Evolutionary conservation across 2,329 filamentous ascomycete genomes (phyloP).

Genomic region (Pezicula carpinea): DNA sequence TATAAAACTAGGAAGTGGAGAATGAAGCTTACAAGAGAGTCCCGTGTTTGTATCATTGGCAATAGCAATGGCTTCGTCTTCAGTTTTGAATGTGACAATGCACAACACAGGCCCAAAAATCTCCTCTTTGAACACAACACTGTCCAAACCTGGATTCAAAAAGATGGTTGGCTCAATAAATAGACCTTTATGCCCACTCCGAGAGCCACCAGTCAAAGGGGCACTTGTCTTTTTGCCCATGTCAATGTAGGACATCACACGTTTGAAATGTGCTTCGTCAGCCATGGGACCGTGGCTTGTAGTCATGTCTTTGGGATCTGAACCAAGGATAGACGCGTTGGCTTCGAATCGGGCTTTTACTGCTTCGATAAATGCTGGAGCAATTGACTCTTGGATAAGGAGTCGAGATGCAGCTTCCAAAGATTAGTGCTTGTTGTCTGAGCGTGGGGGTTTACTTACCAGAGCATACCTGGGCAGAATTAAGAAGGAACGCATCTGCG

Average conservation of each 20-base stretch:
- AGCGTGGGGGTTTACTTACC: background rate
- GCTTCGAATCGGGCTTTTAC: constrained; percentile 8
- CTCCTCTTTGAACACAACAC: constrained; percentile 66
- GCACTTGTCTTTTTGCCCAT: constrained; percentile 57
- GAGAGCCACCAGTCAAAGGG: constrained; percentile 56
- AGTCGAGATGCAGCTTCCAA: constrained; percentile 59
- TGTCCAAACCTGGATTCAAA: constrained; percentile 58
- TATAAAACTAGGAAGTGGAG: background rate
- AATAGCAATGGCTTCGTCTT: constrained; percentile 54
- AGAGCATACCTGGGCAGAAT: constrained; percentile 70
- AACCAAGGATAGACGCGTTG: background rate
- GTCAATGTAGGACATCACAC: constrained; percentile 60
- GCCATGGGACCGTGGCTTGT: constrained; percentile 56
- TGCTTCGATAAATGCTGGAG: constrained; percentile 52
- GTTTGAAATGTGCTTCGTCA: constrained; percentile 55
- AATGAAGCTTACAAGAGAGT: constrained; percentile 39
- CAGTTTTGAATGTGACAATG: constrained; percentile 61
- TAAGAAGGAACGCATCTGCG: constrained; percentile 53
- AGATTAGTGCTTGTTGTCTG: background rate
- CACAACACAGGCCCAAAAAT: constrained; percentile 64
- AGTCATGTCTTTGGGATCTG: constrained; percentile 22
- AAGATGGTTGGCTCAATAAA: constrained; percentile 69
- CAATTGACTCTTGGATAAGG: constrained; percentile 58
- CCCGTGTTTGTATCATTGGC: constrained; percentile 58
- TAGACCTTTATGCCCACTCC: constrained; percentile 57